A percentile compares a stretch with the other conserved stretches of the same genome.
Evolutionary conservation across 257 asterid genomes (phyloP).

Genomic region (Solanum lycopersicoides): DNA sequence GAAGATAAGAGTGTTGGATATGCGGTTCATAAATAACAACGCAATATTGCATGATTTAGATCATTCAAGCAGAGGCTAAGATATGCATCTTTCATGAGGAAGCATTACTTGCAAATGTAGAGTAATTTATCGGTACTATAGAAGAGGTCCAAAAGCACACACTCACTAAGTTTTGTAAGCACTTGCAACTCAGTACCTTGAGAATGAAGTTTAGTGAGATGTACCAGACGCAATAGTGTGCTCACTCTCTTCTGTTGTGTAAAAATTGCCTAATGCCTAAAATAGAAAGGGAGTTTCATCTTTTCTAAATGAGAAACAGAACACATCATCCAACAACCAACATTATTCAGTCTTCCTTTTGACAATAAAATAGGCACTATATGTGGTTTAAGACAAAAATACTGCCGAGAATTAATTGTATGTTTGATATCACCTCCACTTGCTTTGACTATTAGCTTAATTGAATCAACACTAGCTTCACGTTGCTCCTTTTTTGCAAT

Average conservation of each 20-base stretch:
- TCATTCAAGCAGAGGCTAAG: neutral
- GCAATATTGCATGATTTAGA: neutral
- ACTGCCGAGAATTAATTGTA: slow-evolving; percentile 23
- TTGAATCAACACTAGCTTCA: slow-evolving; percentile 47
- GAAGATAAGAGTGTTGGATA: no score
- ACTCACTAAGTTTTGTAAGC: neutral
- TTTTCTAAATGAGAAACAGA: no score
- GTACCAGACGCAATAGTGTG: slow-evolving; percentile 39
- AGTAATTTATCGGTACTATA: neutral
- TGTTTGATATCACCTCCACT: slow-evolving; percentile 73
- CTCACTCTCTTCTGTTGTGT: slow-evolving; percentile 67
- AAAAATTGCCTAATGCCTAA: slow-evolving; percentile 90
- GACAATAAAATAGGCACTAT: slow-evolving; percentile 21
- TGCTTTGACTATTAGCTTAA: slow-evolving; percentile 38
- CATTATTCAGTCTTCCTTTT: slow-evolving; percentile 18
- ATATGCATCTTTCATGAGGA: neutral
- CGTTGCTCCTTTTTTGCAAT: slow-evolving; percentile 45
- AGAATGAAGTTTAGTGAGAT: neutral
- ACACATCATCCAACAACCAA: slow-evolving; percentile 10
- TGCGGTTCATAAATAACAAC: neutral
- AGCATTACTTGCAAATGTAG: neutral
- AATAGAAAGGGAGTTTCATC: slow-evolving; percentile 26
- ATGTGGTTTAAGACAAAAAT: slow-evolving; percentile 53
- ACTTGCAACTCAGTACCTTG: neutral
- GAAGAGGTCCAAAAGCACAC: neutral